Base-by-base conservation (phyloP, 176 grass and related monocot species). In the Pontederia crassipes region DNA sequence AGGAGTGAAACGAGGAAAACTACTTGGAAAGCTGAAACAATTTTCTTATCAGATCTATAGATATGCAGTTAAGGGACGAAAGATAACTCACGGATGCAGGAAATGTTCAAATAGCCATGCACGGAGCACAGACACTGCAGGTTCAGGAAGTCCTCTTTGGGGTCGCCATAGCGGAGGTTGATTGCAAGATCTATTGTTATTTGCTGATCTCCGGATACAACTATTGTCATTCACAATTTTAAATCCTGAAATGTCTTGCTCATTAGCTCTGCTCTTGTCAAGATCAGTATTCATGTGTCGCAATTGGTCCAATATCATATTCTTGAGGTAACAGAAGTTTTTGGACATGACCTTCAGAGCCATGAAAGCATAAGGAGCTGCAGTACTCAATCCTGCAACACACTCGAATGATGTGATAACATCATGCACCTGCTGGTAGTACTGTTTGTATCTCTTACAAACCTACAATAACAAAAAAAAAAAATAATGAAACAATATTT, bases 31-130 rank as follows among this genome's bases (percentile, higher is more conserved):
- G 20, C 20, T 24, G 20, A 24, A 24, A 24, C 20, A 24, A 24
- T 24, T 24, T 24, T 24, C 20, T 24, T 24, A 24, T 24, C 20
- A 24, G 20, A 24, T 24, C 20, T 24, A 24, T 24, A 24, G 53
- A 55, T 55, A 7, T 9, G 9, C 8, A 40, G 32, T 40, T 40
- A 40, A 40, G 32, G 2, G 32, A 40, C 6, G 32, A 40, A 40
- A 3, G 32, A 7, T 1, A 40, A 64, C 62, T 64, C 24, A 64
- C 62, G 62, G 62, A 15, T 64, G 62, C 62, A 64, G 24, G 45
- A 64, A 64, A 46, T 64, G 62, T 28, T 64, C 62, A 45, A 64
- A 64, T 6, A 64, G 62, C 62, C 62, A 64, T 6, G 62, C 40
- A 17, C 62, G 62, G 3, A 64, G 45, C 17, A 64, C 62, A 49